phyloP scores from a whole-genome alignment of 2,329 filamentous ascomycete species.

The Fusarium nodosum region DNA sequence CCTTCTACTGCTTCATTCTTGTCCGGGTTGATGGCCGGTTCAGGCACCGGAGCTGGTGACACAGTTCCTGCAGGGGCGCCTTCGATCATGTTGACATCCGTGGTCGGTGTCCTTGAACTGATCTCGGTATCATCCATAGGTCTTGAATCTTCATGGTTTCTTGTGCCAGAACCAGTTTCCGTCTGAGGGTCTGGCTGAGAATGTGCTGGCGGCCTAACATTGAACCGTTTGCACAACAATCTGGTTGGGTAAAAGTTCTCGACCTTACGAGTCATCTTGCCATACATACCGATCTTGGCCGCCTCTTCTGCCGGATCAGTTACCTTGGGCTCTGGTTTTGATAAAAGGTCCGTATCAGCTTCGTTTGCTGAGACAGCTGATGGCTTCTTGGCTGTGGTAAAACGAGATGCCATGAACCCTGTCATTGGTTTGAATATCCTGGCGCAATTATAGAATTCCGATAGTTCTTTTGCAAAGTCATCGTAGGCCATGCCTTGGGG shows the following conservation, averaged over 20 bases:
- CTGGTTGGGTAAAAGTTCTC: constrained; percentile 83
- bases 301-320: constrained; percentile 85
- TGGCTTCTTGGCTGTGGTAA: constrained; percentile 77
- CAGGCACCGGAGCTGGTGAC: constrained; percentile 19
- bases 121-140: constrained; percentile 33
- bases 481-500: constrained; percentile 66
- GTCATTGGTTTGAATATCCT: constrained; percentile 91
- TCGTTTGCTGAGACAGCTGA: constrained; percentile 48
- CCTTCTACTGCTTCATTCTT: constrained; percentile 77
- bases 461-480: constrained; percentile 84
- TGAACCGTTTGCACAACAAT: constrained; percentile 94
- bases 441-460: constrained; percentile 76
- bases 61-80: constrained; percentile 10
- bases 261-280: constrained; percentile 81
- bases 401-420: constrained; percentile 92
- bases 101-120: constrained; percentile 10
- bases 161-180: constrained; percentile 45
- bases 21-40: constrained; percentile 70
- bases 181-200: constrained; percentile 67
- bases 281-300: constrained; percentile 93
- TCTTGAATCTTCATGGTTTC: constrained; percentile 15
- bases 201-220: constrained; percentile 81
- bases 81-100: constrained; percentile 37
- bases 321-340: constrained; percentile 53
- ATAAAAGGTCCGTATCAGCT: constrained; percentile 46